phyloP scores from a whole-genome alignment of 345 rosid species.

The Linum tenue region DNA sequence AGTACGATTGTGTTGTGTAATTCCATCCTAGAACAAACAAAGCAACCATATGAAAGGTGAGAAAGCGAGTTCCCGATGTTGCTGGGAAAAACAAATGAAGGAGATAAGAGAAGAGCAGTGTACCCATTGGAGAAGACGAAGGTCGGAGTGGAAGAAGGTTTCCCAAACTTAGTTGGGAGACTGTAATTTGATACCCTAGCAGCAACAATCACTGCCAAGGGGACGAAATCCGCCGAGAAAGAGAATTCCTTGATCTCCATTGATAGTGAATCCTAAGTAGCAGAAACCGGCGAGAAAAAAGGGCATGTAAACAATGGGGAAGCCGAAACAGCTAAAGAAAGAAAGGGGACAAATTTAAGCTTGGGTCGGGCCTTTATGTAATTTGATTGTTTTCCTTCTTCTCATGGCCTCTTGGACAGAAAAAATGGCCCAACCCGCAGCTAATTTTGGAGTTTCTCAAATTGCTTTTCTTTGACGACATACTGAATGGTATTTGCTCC shows the following conservation, averaged over 20 bases:
- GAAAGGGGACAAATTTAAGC: too few species aligned
- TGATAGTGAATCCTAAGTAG: neutral
- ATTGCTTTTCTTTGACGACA: too few species aligned
- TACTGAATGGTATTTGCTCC: too few species aligned
- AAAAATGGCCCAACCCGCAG: neutral
- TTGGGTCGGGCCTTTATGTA: too few species aligned
- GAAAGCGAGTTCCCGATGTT: neutral
- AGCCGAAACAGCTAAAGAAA: too few species aligned
- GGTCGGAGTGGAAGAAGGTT: conserved; percentile 29
- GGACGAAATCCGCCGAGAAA: conserved; percentile 49
- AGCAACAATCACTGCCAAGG: conserved; percentile 53
- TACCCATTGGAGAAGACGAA: conserved; percentile 63
- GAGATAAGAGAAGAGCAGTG: neutral
- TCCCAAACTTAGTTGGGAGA: conserved; percentile 18
- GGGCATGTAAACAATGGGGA: too few species aligned
- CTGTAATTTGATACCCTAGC: conserved; percentile 38
- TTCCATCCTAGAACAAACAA: conserved; percentile 29
- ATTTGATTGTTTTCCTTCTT: too few species aligned
- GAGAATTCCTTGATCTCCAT: conserved; percentile 41
- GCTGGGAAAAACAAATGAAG: neutral
- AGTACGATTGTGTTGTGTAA: conserved; percentile 47
- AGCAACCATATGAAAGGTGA: neutral
- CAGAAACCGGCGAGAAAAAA: too few species aligned
- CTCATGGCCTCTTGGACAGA: too few species aligned
- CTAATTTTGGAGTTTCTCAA: too few species aligned